Base-by-base conservation (phyloP, 2,329 filamentous ascomycete species). In the Ampelomyces quisqualis region DNA sequence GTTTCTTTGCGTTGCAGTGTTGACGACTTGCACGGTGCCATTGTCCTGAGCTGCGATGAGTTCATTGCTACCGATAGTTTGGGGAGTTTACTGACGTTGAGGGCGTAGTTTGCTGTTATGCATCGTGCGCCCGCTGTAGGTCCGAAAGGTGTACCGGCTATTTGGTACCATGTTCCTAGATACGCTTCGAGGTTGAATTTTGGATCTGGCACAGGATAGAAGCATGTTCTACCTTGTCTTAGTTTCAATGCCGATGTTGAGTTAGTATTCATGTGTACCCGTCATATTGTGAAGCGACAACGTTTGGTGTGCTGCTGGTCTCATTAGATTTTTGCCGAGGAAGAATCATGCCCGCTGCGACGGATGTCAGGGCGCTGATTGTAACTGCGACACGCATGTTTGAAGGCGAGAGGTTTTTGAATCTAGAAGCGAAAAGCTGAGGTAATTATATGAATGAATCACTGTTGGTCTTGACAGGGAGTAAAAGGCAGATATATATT, bases 91-190 rank as follows among this genome's bases (percentile, higher is more conserved):
- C 17, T 9, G 41, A 55, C 51, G 21, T 60, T 61, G 14, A 60
- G 47, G 6, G 46, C 24, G 40, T 64, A 64, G 21, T 58, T 42
- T 1, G 55, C 58, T 3, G 49, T 49, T 7, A 60, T 49, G 20
- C 60, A 62, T 13, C 56, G 47, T 5, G 53, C 56, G 19, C 57
- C 56, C 3, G 50, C 44, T 1, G 60, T 61, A 7, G 51, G 55
- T 3, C 58, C 54, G 15, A 63, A 63, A 2, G 58, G 53, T 17
- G 56, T 58, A n/a, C 60, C 58, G 8, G 60, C 60, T 1, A 63
- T 58, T 38, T 63, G 60, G 33, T 62, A 62, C 57, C 58, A 63
- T 14, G 50, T 61, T 23, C 60, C 58, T 0, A 62, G 44, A 26
- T 62, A 63, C 17, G 46, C 40, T 17, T 60, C 34, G 10, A 61